Evolutionary conservation across 805 yeast genomes (phyloP).

Genomic region (Candida oleophila): DNA sequence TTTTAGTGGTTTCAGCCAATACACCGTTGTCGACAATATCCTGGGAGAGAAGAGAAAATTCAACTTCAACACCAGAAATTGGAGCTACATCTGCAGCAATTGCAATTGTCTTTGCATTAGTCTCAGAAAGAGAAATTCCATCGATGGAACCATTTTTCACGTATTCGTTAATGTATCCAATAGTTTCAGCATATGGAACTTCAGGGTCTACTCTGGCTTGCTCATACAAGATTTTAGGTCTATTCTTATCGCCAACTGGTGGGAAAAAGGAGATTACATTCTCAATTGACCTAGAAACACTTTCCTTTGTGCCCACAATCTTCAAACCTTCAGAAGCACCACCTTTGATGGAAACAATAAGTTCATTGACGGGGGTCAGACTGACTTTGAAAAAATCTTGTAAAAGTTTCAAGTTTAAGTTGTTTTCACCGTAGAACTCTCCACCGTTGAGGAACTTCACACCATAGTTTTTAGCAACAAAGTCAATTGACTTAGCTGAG

Average conservation of each 20-base stretch:
- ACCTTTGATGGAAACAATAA: conserved; percentile 70
- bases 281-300: conserved; percentile 48
- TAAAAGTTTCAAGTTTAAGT: conserved; percentile 54
- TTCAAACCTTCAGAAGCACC: conserved; percentile 36
- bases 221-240: conserved; percentile 54
- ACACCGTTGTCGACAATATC: conserved; percentile 67
- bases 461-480: conserved; percentile 37
- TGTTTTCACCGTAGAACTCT: conserved; percentile 67
- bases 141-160: conserved; percentile 65
- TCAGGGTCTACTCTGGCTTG: conserved; percentile 66
- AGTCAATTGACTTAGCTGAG: conserved; percentile 53
- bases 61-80: conserved; percentile 72
- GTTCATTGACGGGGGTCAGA: conserved; percentile 54
- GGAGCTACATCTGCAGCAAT: conserved; percentile 58
- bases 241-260: conserved; percentile 15
- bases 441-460: conserved; percentile 67
- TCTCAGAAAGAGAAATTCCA: conserved; percentile 76
- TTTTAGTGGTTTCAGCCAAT: conserved; percentile 54
- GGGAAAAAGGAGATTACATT: conserved; percentile 33
- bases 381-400: conserved; percentile 50
- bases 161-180: conserved; percentile 54
- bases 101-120: conserved; percentile 56
- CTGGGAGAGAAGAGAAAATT: conserved; percentile 68
- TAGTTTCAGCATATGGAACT: conserved; percentile 58
- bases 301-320: conserved; percentile 54